Conservation (phyloP, 176 grass and related monocot genomes). For the Eleusine coracana region DNA sequence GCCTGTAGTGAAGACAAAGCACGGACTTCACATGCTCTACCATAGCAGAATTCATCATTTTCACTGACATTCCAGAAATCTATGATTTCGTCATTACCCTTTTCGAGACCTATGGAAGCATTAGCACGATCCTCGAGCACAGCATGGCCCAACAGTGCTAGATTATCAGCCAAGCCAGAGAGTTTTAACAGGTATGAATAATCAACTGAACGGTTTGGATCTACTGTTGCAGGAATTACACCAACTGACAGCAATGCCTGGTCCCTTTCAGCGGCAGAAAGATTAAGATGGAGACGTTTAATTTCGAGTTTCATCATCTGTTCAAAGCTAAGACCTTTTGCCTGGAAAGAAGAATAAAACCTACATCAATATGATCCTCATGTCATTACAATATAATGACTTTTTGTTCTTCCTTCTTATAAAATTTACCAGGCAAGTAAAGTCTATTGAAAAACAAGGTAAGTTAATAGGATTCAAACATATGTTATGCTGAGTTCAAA, state of each 20-base stretch:
- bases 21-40: slow-evolving; percentile 72
- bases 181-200: slow-evolving; percentile 73
- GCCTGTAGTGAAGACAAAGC: slow-evolving; percentile 45
- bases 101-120: slow-evolving; percentile 82
- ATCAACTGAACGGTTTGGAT: slow-evolving; percentile 86
- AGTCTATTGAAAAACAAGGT: slow-evolving; percentile 6
- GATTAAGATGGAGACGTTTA: slow-evolving; percentile 76
- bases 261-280: slow-evolving; percentile 92
- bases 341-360: slow-evolving; percentile 63
- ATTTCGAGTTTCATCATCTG: slow-evolving; percentile 94
- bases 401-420: not conserved
- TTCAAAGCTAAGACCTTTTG: slow-evolving; percentile 67
- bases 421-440: slow-evolving; percentile 26
- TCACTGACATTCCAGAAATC: slow-evolving; percentile 97
- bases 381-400: not conserved
- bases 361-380: slow-evolving; percentile 29
- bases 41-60: slow-evolving; percentile 73
- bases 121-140: slow-evolving; percentile 78
- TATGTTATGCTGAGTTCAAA: slow-evolving; percentile 10
- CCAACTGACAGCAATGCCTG: slow-evolving; percentile 80
- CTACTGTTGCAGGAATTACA: slow-evolving; percentile 88
- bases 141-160: slow-evolving; percentile 81
- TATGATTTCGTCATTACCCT: slow-evolving; percentile 44
- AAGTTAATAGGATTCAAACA: slow-evolving; percentile 29
- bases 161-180: slow-evolving; percentile 77